Evolutionary conservation across 2,329 filamentous ascomycete species (phyloP), one percentile per base, ranked within the genome.

Genomic region (Endoconidiophora polonica): DNA sequence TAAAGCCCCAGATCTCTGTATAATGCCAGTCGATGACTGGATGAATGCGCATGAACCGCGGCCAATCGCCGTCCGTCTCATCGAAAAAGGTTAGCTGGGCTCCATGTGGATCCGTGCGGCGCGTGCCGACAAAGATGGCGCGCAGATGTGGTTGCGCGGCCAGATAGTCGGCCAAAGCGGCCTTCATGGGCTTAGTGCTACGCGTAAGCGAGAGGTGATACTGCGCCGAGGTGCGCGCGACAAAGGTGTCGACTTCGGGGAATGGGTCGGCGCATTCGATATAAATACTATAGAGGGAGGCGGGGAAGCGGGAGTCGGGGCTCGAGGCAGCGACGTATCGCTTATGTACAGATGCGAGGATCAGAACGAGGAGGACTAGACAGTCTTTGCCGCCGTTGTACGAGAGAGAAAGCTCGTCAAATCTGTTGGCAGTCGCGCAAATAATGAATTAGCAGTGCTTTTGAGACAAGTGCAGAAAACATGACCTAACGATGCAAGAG

Each of bases 11-110:
- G 49, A 96, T 90, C 63, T 96, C 90, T 9, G 78, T 76, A 64
- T 95, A 94, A 63, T 91, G 86, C 91, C 91, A 98, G 65, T 98
- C 91, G 60, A 98, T 88, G 7, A 98, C 84, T 0, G 91, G 90
- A 64, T 98, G 87, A 54, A 96, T 73, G 52, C 91, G 77, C 80
- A 96, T 88, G 60, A 96, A 94, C 41, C 72, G 68, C 36, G 91
- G 91, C 91, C 91, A 98, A 2, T 82, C 87, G 36, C 74, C 70
- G 64, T 96, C 91, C 3, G 91, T 98, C 46, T 73, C 75, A 61
- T 94, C 85, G 61, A 96, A 96, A 64, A 84, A 78, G 38, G 75
- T 83, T 58, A 98, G 64, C 14, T 73, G 69, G 57, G 78, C 79
- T 44, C 90, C 86, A 62, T 96, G 87, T 5, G 91, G 91, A 64